Percentiles rank a stretch among this genome's conserved stretches.
These are phyloP conservation scores for Avena insularis DNA, from an alignment of 176 grass and related monocot species.

Conservation along the genomic window DNA sequence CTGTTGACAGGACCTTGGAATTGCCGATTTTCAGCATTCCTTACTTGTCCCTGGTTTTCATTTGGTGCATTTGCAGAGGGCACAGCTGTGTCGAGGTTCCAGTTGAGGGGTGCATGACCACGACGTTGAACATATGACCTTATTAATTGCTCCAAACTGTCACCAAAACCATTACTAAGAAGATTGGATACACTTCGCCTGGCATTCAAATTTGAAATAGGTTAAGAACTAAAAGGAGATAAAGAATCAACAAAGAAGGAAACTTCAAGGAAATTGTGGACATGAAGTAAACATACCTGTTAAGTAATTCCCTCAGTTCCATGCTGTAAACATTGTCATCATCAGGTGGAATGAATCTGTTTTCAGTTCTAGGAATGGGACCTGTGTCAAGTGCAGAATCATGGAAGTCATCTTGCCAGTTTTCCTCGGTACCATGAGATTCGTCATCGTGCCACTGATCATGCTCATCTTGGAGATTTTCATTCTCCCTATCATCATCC, in stretches of 20 bases:
- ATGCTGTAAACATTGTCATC: constrained; percentile 97
- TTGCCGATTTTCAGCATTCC: constrained; percentile 61
- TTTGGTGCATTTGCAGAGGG: constrained; percentile 56
- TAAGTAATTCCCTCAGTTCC: constrained; percentile 97
- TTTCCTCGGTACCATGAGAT: constrained; percentile 72
- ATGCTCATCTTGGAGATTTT: constrained; percentile 63
- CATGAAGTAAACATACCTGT: constrained; percentile 61
- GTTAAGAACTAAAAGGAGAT: constrained; percentile 23
- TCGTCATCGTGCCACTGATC: constrained; percentile 79
- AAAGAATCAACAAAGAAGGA: constrained; percentile 14
- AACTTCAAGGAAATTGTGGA: constrained; percentile 1
- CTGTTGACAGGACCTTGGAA: constrained; percentile 52
- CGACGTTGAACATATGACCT: constrained; percentile 85
- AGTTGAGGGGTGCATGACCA: constrained; percentile 66
- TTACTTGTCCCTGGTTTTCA: constrained; percentile 69
- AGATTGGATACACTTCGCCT: constrained; percentile 99
- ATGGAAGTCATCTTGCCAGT: constrained; percentile 83
- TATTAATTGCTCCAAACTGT: constrained; percentile 96
- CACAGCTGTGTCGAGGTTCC: constrained; percentile 60
- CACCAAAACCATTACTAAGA: constrained; percentile 92
- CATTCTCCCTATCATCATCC: constrained; percentile 50
- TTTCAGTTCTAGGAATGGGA: constrained; percentile 60
- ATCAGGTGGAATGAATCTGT: constrained; percentile 83
- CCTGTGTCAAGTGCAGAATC: constrained; percentile 59
- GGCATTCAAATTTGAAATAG: constrained; percentile 31